Conservation (phyloP, 2,329 filamentous ascomycete species). For the Plectosphaerella sp. region DNA sequence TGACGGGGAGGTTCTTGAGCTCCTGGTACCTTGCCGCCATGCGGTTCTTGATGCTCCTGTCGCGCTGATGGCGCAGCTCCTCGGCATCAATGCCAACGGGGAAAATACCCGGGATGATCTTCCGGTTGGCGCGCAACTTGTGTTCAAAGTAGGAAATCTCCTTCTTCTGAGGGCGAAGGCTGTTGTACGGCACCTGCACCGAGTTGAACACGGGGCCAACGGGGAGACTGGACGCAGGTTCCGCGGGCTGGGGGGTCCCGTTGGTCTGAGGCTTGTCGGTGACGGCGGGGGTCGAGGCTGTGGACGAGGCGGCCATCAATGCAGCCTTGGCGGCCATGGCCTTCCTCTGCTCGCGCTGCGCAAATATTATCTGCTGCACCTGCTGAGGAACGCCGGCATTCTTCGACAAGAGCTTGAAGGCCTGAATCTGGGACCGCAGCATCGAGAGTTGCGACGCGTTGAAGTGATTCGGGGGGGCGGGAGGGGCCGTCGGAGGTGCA, state of each 20-base stretch:
- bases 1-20: conserved; percentile 77
- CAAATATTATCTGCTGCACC: conserved; percentile 80
- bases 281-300: conserved; percentile 18
- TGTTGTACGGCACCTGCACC: conserved; percentile 68
- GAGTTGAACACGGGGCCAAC: conserved; percentile 60
- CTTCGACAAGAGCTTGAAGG: conserved; percentile 86
- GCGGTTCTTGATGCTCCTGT: conserved; percentile 84
- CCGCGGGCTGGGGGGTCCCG: background rate
- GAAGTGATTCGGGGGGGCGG: conserved; percentile 51
- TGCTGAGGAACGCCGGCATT: conserved; percentile 75
- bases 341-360: conserved; percentile 63
- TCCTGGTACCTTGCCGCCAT: conserved; percentile 82
- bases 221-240: conserved; percentile 21
- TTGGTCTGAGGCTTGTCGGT: conserved; percentile 2
- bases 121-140: conserved; percentile 67
- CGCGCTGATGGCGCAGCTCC: conserved; percentile 78
- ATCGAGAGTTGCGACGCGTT: conserved; percentile 73
- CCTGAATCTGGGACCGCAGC: conserved; percentile 80
- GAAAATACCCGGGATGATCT: conserved; percentile 82
- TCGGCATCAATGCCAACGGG: conserved; percentile 86
- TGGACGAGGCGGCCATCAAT: conserved; percentile 30
- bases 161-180: conserved; percentile 40
- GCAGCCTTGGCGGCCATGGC: conserved; percentile 46
- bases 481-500: conserved; percentile 21
- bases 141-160: conserved; percentile 79